Conservation (phyloP, 768 basidiomycete genomes). For the Pulveroboletus sp. region DNA sequence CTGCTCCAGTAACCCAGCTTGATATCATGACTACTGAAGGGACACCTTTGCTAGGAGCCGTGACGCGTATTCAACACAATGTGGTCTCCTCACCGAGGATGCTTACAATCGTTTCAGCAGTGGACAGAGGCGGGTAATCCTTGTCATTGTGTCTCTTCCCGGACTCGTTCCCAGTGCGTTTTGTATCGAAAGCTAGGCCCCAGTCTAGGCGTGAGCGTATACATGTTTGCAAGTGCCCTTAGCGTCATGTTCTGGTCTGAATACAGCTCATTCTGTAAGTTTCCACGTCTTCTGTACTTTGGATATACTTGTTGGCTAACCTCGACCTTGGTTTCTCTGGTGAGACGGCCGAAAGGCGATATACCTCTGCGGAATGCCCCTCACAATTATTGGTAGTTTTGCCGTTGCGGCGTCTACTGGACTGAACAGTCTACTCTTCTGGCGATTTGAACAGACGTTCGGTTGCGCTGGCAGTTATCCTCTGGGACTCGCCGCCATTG, state of each 20-base stretch:
- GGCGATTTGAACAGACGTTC: conserved; percentile 61
- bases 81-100: conserved; percentile 19
- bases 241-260: conserved; percentile 50
- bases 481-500: conserved; percentile 57
- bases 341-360: conserved; percentile 62
- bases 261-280: conserved; percentile 47
- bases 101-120: conserved; percentile 58
- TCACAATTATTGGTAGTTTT: conserved; percentile 53
- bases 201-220: conserved; percentile 49
- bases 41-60: conserved; percentile 18
- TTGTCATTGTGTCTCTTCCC: conserved; percentile 53
- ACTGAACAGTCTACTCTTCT: conserved; percentile 45
- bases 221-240: conserved; percentile 40
- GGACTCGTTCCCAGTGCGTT: conserved; percentile 61
- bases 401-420: conserved; percentile 50
- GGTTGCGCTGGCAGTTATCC: conserved; percentile 54
- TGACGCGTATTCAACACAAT: not conserved
- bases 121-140: conserved; percentile 47
- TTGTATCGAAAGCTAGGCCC: not conserved
- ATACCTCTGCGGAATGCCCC: conserved; percentile 55
- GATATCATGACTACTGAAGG: conserved; percentile 26
- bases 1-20: not conserved
- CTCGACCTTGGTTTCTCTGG: not conserved
- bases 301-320: not conserved
- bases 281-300: not conserved